A percentile compares a stretch with the other conserved stretches of the same genome.
phyloP scores from a whole-genome alignment of 352 stramenopile genomes.

The Phytophthora tentaculata region DNA sequence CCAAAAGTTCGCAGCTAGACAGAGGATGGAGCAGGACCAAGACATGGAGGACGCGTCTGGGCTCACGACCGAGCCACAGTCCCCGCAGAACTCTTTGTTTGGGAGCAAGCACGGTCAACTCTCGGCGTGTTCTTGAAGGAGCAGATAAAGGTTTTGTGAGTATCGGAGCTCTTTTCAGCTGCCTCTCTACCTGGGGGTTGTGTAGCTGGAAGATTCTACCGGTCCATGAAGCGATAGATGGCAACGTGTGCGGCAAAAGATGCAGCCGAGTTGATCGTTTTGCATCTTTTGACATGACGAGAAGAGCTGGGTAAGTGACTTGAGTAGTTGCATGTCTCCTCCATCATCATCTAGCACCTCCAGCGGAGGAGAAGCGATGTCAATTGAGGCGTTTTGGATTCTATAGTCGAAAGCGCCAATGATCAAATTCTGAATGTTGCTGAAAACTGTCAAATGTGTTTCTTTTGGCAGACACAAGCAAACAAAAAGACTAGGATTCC shows the following conservation, averaged over 20 bases:
- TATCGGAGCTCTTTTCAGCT: background rate
- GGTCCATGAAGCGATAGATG: conserved; percentile 16
- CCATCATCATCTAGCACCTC: conserved; percentile 26
- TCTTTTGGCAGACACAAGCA: background rate
- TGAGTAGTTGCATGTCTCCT: conserved; percentile 37
- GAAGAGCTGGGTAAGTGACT: conserved; percentile 15
- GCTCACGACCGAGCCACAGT: conserved; percentile 33
- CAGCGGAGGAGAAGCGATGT: conserved; percentile 25
- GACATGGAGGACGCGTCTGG: conserved; percentile 51
- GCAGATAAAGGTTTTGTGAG: conserved; percentile 13
- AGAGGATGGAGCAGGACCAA: conserved; percentile 44
- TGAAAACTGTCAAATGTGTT: too few relatives aligned
- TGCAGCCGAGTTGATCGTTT: conserved; percentile 10
- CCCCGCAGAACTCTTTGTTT: conserved; percentile 37
- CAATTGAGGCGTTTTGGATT: conserved; percentile 38
- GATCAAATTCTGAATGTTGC: too few relatives aligned
- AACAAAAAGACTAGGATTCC: conserved; percentile 12
- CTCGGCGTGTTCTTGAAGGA: conserved; percentile 42
- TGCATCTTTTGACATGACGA: conserved; percentile 30
- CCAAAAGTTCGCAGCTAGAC: conserved; percentile 33
- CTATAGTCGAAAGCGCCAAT: conserved; percentile 25
- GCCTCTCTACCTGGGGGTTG: background rate
- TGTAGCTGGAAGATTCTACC: conserved; percentile 8
- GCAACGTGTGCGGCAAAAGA: conserved; percentile 15
- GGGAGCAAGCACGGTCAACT: conserved; percentile 37